Evolutionary conservation across 768 basidiomycete genomes (phyloP).

Genomic region (Amanita rubescens): DNA sequence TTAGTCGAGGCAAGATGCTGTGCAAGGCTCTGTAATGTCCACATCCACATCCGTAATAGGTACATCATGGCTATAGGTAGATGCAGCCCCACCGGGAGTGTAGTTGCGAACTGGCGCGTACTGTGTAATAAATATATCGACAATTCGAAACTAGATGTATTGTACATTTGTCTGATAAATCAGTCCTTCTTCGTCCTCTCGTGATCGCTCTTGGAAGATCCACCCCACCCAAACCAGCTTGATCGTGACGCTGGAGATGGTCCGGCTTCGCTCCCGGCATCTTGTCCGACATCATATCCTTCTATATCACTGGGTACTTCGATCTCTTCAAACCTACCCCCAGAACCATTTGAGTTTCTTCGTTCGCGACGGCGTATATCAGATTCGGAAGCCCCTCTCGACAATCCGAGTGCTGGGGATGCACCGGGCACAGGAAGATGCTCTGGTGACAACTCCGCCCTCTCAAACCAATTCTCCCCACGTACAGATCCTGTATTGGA

Average conservation of each 20-base stretch:
- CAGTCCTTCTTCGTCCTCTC: conserved; percentile 49
- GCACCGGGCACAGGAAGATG: conserved; percentile 27
- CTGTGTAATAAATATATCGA: background rate
- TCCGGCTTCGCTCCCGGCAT: conserved; percentile 22
- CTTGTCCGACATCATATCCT: conserved; percentile 47
- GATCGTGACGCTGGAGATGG: conserved; percentile 20
- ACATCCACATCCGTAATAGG: background rate
- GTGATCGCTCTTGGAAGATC: conserved; percentile 29
- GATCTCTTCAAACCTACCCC: conserved; percentile 56
- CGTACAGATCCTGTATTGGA: conserved; percentile 1
- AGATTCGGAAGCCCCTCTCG: conserved; percentile 33
- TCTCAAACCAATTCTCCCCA: conserved; percentile 20
- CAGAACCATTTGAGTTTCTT: conserved; percentile 23
- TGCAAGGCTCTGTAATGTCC: conserved; percentile 51
- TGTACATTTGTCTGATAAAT: conserved; percentile 4
- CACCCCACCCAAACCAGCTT: conserved; percentile 50
- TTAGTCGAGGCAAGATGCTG: conserved; percentile 57
- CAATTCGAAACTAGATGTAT: background rate
- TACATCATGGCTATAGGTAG: too few relatives aligned
- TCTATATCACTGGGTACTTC: conserved; percentile 68
- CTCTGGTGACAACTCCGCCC: conserved; percentile 41
- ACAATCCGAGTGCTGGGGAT: conserved; percentile 26
- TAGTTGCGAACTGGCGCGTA: too few relatives aligned
- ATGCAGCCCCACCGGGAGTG: background rate
- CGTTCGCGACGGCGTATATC: conserved; percentile 37